Evolutionary conservation across 768 basidiomycete genomes (phyloP).

Genomic region (Coprinellus micaceus): DNA sequence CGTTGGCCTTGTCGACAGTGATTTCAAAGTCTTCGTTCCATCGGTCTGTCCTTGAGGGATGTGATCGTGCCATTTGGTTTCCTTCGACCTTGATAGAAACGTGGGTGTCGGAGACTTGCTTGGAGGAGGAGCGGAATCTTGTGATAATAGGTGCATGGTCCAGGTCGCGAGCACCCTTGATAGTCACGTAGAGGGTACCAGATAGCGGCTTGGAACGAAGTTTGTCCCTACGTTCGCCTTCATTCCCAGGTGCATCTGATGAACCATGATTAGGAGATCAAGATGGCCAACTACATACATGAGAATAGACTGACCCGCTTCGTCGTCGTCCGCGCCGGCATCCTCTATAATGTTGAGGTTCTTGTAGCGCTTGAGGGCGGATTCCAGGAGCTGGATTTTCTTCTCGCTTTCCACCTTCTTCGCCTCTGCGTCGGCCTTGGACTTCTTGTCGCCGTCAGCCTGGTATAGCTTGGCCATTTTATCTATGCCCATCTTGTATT

Average conservation of each 20-base stretch:
- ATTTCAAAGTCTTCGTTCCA: slow-evolving; percentile 99
- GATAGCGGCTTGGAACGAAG: slow-evolving; percentile 91
- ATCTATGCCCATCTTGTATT: slow-evolving; percentile 97
- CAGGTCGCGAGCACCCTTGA: slow-evolving; percentile 89
- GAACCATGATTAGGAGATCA: slow-evolving; percentile 6
- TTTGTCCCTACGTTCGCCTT: slow-evolving; percentile 89
- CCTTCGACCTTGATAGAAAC: slow-evolving; percentile 97
- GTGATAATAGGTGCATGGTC: slow-evolving; percentile 83
- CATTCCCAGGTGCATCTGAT: slow-evolving; percentile 46
- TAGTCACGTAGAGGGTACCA: slow-evolving; percentile 84
- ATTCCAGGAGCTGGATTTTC: slow-evolving; percentile 90
- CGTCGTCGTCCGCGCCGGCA: slow-evolving; percentile 75
- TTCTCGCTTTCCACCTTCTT: slow-evolving; percentile 94
- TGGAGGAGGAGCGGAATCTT: slow-evolving; percentile 72
- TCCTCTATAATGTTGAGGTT: slow-evolving; percentile 92
- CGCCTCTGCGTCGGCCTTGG: slow-evolving; percentile 86
- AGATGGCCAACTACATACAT: neutral
- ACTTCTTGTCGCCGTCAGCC: slow-evolving; percentile 96
- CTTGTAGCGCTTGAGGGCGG: slow-evolving; percentile 94
- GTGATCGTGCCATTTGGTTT: slow-evolving; percentile 85
- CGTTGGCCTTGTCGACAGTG: slow-evolving; percentile 94
- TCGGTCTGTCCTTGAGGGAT: slow-evolving; percentile 89
- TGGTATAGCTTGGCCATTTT: slow-evolving; percentile 98
- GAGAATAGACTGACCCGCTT: slow-evolving; percentile 45
- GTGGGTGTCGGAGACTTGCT: slow-evolving; percentile 77